Percentiles rank a stretch among this genome's conserved stretches.
These are phyloP conservation scores for Vitis labrusca DNA, from an alignment of 164 flowering plant species.

Conservation along the genomic window DNA sequence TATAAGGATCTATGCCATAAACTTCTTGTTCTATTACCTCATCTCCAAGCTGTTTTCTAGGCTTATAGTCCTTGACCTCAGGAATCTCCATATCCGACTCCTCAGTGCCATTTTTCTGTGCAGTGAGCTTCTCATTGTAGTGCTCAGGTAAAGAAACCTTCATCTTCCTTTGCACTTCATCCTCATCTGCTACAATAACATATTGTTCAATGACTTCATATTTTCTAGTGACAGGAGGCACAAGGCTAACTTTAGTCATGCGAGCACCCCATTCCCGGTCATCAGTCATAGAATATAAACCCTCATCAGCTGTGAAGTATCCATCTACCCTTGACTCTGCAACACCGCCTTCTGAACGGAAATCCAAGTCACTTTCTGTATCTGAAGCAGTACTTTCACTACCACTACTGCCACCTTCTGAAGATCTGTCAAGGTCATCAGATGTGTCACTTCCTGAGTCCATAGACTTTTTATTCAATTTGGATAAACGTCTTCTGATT, in stretches of 20 bases:
- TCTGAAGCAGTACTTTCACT: conserved; percentile 66
- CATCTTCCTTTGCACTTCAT: conserved; percentile 91
- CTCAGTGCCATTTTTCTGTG: conserved; percentile 82
- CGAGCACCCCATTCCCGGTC: conserved; percentile 99
- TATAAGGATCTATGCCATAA: conserved; percentile 97
- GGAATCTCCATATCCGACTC: conserved; percentile 95
- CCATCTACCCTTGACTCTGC: conserved; percentile 46
- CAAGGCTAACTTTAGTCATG: conserved; percentile 97
- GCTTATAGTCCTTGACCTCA: conserved; percentile 93
- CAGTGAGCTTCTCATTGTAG: conserved; percentile 80
- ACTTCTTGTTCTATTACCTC: conserved; percentile 99
- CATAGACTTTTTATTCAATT: conserved; percentile 60
- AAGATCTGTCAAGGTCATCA: conserved; percentile 67
- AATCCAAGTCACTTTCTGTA: conserved; percentile 74
- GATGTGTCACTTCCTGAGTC: conserved; percentile 91
- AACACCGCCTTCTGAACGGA: conserved; percentile 40
- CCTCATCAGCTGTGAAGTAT: conserved; percentile 43
- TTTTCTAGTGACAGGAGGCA: conserved; percentile 97
- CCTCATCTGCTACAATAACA: conserved; percentile 86
- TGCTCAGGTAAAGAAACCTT: conserved; percentile 90
- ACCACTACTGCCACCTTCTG: conserved; percentile 49
- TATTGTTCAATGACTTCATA: conserved; percentile 95
- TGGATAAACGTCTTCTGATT: conserved; percentile 70
- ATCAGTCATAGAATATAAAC: conserved; percentile 59
- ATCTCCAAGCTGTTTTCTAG: conserved; percentile 83